Base-by-base conservation (phyloP, 2,329 filamentous ascomycete species). In the Tolypocladium endophyticum region DNA sequence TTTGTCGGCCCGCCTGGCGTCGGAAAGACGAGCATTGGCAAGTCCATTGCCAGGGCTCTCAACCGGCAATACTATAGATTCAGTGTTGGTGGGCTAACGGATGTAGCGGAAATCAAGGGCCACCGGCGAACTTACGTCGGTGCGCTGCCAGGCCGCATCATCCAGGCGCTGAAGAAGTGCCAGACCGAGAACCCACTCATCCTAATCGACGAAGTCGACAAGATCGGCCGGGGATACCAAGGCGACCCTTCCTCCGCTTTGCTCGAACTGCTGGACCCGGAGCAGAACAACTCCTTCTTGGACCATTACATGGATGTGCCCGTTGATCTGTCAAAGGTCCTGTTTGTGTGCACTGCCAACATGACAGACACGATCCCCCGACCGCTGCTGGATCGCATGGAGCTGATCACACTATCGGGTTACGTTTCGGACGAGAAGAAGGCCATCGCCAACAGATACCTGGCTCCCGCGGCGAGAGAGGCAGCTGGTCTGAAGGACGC, bases 281-380 rank as follows among this genome's bases (percentile, higher is more conserved):
- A 99, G 74, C 94, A 99, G 72, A 99, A 99, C 77, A 92, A 81
- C 71, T 97, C 92, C 30, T 99, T 99, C 83, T 75, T 99, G 64
- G 94, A 99, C 68, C 94, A 99, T 74, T 99, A 99, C 77, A 91
- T 99, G 84, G 94, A 99, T 72, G 92, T 99, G 0, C 94, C 94
- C 0, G 93, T 99, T 7, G 94, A 99, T 71, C 80, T 99, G 57
- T 97, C 92, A 57, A 97, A 97, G 77, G 94, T 99, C 2, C 82
- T 99, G 28, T 99, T 99, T 71, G 94, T 99, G 50, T 99, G 94
- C 81, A 99, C 94, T 18, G 94, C 94, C 61, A 99, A 99, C 74
- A 95, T 97, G 88, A 96, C 92, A 0, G 94, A 99, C 69, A 99
- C 94, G 0, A 99, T 99, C 62, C 94, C 94, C 20, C 85, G 92